Evolutionary conservation across 139 green algal species (phyloP).

Genomic region (Closterium sp.): DNA sequence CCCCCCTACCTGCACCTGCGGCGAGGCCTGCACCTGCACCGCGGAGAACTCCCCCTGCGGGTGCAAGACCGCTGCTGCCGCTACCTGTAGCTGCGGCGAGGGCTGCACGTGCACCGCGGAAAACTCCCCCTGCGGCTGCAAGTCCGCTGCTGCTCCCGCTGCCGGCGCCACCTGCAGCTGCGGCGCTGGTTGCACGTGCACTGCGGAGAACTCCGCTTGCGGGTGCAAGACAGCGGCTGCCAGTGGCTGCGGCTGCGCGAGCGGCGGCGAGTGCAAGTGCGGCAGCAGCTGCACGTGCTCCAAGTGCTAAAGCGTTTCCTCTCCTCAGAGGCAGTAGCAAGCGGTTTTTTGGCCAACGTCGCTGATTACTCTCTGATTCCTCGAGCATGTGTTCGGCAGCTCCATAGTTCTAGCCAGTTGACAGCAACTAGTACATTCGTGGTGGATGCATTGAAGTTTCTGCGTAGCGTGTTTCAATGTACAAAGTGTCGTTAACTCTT

Average conservation of each 20-base stretch:
- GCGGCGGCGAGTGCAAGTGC: not conserved
- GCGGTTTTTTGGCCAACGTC: too few relatives aligned
- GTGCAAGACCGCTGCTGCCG: not conserved
- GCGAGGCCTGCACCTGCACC: not conserved
- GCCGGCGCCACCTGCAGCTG: not conserved
- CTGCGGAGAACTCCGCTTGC: not conserved
- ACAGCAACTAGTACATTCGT: too few relatives aligned
- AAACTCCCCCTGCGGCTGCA: not conserved
- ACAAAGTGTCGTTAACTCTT: too few relatives aligned
- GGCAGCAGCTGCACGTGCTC: not conserved
- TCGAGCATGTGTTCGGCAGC: too few relatives aligned
- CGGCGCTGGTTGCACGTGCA: not conserved
- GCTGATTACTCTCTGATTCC: too few relatives aligned
- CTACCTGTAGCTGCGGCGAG: not conserved
- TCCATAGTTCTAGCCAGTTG: too few relatives aligned
- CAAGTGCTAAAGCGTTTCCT: not conserved
- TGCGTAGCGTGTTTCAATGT: too few relatives aligned
- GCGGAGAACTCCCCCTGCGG: not conserved
- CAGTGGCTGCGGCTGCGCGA: not conserved
- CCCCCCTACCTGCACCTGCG: not conserved
- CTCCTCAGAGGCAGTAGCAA: too few relatives aligned
- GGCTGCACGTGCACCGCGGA: not conserved
- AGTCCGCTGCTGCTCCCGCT: not conserved
- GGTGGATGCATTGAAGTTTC: too few relatives aligned
- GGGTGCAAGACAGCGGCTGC: not conserved